These are phyloP conservation scores for Pisolithus marmoratus DNA, from an alignment of 768 basidiomycete species.

Conservation along the genomic window DNA sequence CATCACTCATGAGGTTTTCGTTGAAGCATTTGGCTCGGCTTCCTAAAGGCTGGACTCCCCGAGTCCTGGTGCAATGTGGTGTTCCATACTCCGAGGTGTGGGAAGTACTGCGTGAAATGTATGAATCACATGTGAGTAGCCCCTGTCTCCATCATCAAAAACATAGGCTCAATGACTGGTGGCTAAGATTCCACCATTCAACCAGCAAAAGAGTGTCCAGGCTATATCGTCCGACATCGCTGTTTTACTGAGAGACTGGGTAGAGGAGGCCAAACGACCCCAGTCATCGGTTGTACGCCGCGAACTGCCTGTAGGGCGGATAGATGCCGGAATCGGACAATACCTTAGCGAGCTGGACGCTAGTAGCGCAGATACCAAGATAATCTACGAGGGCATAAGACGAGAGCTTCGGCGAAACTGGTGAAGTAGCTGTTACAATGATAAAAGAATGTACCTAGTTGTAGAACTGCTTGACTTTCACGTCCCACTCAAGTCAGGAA, in stretches of 20 bases:
- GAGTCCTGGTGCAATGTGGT: constrained; percentile 73
- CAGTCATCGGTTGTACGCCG: constrained; percentile 56
- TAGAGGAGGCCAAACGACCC: constrained; percentile 69
- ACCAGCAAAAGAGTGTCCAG: constrained; percentile 73
- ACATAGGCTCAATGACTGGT: constrained; percentile 1
- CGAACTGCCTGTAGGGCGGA: constrained; percentile 73
- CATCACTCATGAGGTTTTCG: constrained; percentile 69
- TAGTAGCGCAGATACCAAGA: constrained; percentile 54
- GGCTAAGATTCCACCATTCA: constrained; percentile 73
- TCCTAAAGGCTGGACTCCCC: constrained; percentile 77
- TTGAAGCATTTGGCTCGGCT: constrained; percentile 53
- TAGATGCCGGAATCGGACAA: constrained; percentile 68
- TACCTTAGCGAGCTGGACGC: constrained; percentile 69
- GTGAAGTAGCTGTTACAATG: constrained; percentile 35
- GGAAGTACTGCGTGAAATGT: constrained; percentile 81
- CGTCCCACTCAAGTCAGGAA: not conserved
- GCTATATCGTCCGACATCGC: constrained; percentile 79
- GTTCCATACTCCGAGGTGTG: constrained; percentile 80
- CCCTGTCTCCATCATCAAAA: not conserved
- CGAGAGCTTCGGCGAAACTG: constrained; percentile 68
- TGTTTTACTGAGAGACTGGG: constrained; percentile 73
- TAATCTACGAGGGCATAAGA: constrained; percentile 63
- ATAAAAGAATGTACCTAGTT: constrained; percentile 7
- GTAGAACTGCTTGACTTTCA: constrained; percentile 7
- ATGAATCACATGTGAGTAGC: constrained; percentile 72